Evolutionary conservation across 2,329 filamentous ascomycete species (phyloP), one percentile per base, ranked within the genome.

Genomic region (Pseudocercospora vitis): DNA sequence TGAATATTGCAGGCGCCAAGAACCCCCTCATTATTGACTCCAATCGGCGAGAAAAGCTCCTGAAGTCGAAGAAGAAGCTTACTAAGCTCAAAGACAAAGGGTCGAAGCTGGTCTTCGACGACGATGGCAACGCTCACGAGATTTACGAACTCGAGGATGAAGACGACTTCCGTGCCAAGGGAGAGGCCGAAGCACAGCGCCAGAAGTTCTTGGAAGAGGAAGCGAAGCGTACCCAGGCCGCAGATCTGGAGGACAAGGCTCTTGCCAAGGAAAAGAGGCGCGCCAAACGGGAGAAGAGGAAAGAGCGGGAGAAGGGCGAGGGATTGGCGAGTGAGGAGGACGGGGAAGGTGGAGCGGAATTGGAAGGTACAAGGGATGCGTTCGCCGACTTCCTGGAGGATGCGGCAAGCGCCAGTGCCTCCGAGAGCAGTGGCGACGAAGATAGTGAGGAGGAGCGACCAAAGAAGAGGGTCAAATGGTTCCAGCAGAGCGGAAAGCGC

Each of bases 11-110:
- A 9, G 85, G 86, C 49, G 83, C 81, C 57, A 76, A 78, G 39
- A 83, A 88, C 23, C 83, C 89, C 1, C 79, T 96, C 39, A 76
- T 96, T 16, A 84, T 99, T 58, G 94, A 99, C 75, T 96, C 91
- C 9, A 95, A 97, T 72, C 89, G 94, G 19, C 86, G 91, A 62
- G 92, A 96, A 74, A 97, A 96, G 76, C 81, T 96, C n/a, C 82
- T 97, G 61, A 87, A 87, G 67, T 95, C 89, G 16, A 97, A 96
- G 79, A 90, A 95, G 75, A 89, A 95, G 74, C 88, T 95, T 73
- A 82, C 96, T 61, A 94, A 95, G 70, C 88, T 89, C 77, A 95
- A 91, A 77, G 89, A 90, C 67, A 88, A 87, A 68, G 88, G 89
- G 9, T 86, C 83, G 33, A 95, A 94, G 70, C 76, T 96, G 6